phyloP scores from a whole-genome alignment of 2,329 filamentous ascomycete genomes.

The Fusarium guadeloupense region DNA sequence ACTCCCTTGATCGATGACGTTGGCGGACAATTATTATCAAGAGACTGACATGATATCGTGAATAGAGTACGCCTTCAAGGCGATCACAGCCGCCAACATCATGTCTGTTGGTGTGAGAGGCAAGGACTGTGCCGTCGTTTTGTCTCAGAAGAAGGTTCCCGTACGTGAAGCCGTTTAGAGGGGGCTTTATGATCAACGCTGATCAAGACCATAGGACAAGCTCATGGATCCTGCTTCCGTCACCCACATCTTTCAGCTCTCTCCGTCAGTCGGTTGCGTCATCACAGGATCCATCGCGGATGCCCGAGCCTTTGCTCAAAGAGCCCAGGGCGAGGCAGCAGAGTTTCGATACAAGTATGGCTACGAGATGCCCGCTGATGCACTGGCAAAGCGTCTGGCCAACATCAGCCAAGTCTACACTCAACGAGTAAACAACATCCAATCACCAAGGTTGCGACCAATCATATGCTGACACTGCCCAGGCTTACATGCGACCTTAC shows the following conservation, averaged over 20 bases:
- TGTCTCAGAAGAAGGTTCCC: conserved; percentile 99
- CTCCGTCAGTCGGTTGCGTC: conserved; percentile 94
- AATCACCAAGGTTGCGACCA: conserved; percentile 19
- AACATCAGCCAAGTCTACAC: conserved; percentile 99
- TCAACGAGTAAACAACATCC: conserved; percentile 73
- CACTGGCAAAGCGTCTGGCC: conserved; percentile 92
- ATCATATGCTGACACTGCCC: conserved; percentile 40
- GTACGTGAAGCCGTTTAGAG: conserved; percentile 63
- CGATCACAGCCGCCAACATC: conserved; percentile 98
- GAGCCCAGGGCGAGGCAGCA: conserved; percentile 93
- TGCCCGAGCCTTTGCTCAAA: conserved; percentile 89
- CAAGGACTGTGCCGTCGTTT: conserved; percentile 95
- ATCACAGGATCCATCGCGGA: conserved; percentile 99
- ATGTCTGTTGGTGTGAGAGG: conserved; percentile 95
- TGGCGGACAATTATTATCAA: conserved; percentile 18
- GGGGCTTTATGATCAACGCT: conserved; percentile 19
- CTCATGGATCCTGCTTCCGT: conserved; percentile 97
- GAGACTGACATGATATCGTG: conserved; percentile 35
- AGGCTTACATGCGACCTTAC: conserved; percentile 97
- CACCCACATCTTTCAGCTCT: conserved; percentile 96
- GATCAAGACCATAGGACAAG: conserved; percentile 77
- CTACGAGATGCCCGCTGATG: conserved; percentile 99
- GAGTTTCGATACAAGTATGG: conserved; percentile 99
- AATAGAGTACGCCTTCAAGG: conserved; percentile 99
- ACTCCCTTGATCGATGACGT: conserved; percentile 24